A percentile compares a stretch with the other conserved stretches of the same genome.
These are phyloP conservation scores for Neurospora sp. DNA, from an alignment of 495 filamentous ascomycete species.

Conservation along the genomic window DNA sequence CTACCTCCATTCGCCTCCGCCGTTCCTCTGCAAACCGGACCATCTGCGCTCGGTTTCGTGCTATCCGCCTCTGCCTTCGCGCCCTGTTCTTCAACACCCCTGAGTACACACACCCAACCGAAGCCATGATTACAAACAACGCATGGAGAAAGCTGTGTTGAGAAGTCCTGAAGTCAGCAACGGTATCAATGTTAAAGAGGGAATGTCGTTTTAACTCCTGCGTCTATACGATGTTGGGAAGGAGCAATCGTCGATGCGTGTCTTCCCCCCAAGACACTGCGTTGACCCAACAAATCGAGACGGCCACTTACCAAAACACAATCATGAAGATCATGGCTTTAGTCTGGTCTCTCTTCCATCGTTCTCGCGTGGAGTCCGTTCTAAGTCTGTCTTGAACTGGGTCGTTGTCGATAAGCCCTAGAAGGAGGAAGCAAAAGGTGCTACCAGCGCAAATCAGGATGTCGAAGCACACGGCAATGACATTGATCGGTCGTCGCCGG, in stretches of 20 bases:
- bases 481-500: conserved; percentile 12
- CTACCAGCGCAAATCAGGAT: conserved; percentile 8
- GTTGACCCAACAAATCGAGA: background rate
- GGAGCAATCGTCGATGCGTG: background rate
- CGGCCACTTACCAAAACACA: conserved; percentile 13
- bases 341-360: conserved; percentile 12
- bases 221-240: background rate
- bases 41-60: conserved; percentile 12
- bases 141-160: conserved; percentile 12
- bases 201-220: background rate
- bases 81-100: background rate
- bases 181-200: background rate
- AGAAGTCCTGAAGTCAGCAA: background rate
- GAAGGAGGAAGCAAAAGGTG: conserved; percentile 18
- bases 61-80: background rate
- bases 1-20: background rate
- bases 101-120: conserved; percentile 6
- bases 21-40: conserved; percentile 10
- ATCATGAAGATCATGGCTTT: conserved; percentile 23
- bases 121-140: conserved; percentile 12
- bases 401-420: conserved; percentile 6
- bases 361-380: background rate
- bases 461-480: conserved; percentile 11
- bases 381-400: background rate
- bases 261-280: background rate